Conservation (phyloP, 148 eudicot species). For the Rhododendron ferrugineum region DNA sequence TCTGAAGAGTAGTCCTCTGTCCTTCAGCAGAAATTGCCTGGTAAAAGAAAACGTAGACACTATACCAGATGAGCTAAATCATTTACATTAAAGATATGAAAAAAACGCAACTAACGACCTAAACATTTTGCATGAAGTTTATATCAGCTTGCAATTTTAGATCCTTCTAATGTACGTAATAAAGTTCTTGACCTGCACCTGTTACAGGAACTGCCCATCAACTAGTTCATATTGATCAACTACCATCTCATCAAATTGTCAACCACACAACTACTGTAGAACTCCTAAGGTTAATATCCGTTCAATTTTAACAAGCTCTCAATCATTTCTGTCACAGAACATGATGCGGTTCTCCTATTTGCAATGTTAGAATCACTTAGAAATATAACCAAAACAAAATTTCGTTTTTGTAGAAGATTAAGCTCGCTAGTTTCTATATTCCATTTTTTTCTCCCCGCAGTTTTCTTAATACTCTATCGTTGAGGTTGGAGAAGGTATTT, state of each 20-base stretch:
- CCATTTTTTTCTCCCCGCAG: not conserved
- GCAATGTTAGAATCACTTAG: not conserved
- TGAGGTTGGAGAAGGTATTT: not conserved
- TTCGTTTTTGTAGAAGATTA: not conserved
- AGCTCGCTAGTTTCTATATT: not conserved
- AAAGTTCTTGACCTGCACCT: not conserved
- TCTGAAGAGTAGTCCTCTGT: constrained; percentile 56
- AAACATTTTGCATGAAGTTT: not conserved
- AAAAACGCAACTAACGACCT: not conserved
- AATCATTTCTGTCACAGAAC: not conserved
- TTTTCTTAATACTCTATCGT: not conserved
- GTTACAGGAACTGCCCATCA: not conserved
- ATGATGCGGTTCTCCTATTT: not conserved
- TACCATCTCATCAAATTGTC: too few species aligned
- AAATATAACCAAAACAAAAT: too few species aligned
- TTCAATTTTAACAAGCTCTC: not conserved
- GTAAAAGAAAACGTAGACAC: constrained; percentile 6
- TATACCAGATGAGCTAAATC: not conserved
- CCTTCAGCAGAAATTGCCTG: constrained; percentile 77
- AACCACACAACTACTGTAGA: not conserved
- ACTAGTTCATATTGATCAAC: too few species aligned
- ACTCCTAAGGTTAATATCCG: not conserved
- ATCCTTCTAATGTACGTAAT: not conserved
- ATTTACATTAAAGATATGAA: not conserved
- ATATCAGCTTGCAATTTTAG: not conserved